These are phyloP conservation scores for Saccharomycopsis phalli DNA, from an alignment of 1,139 yeast species.

Conservation along the genomic window DNA sequence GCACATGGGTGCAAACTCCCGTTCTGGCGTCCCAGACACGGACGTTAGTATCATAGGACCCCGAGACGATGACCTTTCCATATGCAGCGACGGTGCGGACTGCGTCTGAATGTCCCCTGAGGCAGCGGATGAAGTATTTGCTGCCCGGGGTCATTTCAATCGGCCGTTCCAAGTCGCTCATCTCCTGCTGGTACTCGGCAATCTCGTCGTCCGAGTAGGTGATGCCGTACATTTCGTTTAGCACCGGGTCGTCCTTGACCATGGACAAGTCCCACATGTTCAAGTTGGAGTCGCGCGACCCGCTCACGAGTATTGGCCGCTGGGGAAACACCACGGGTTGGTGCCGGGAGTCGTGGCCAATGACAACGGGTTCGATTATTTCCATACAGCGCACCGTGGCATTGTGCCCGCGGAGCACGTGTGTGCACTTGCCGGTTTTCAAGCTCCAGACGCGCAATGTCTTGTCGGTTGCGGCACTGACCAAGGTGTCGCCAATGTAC, in stretches of 20 bases:
- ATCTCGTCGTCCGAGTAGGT: conserved; percentile 12
- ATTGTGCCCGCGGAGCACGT: conserved; percentile 82
- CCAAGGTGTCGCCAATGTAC: conserved; percentile 73
- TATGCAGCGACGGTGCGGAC: conserved; percentile 85
- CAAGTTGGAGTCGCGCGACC: conserved; percentile 83
- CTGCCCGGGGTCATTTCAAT: conserved; percentile 24
- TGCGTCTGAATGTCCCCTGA: conserved; percentile 78
- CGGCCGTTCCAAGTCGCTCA: conserved; percentile 17
- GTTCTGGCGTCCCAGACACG: conserved; percentile 86
- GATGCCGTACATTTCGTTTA: conserved; percentile 11
- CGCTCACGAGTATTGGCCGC: conserved; percentile 66
- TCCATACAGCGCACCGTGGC: conserved; percentile 90
- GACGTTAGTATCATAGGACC: conserved; percentile 84
- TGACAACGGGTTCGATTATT: conserved; percentile 60
- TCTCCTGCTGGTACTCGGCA: conserved; percentile 1
- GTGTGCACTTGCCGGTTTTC: conserved; percentile 65
- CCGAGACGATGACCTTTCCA: conserved; percentile 79
- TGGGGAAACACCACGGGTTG: conserved; percentile 56
- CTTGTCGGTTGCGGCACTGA: conserved; percentile 88
- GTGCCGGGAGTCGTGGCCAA: conserved; percentile 54
- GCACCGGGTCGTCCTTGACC: conserved; percentile 15
- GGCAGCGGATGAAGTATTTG: conserved; percentile 60
- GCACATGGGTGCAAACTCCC: conserved; percentile 62
- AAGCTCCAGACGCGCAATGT: conserved; percentile 90
- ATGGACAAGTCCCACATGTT: conserved; percentile 83